A percentile compares a stretch with the other conserved stretches of the same genome.
Evolutionary conservation across 73 alveolate genomes (phyloP).

Genomic region (Paramecium tetraurelia): DNA sequence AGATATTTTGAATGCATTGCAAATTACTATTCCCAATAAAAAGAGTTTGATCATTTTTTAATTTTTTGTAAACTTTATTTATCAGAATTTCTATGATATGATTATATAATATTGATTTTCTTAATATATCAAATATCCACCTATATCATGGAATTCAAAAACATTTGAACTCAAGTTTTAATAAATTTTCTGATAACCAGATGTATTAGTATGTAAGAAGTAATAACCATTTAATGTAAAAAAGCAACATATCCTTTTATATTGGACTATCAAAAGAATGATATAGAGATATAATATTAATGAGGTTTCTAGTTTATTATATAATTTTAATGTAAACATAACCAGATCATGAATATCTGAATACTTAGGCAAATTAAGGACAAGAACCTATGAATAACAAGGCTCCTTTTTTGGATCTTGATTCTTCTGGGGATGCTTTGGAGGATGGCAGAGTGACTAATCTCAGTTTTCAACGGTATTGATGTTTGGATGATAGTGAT

Average conservation of each 20-base stretch:
- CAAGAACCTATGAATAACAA: neutral
- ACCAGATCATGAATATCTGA: neutral
- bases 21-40: neutral
- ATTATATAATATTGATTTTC: neutral
- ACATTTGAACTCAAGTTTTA: too few relatives aligned
- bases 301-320: too few relatives aligned
- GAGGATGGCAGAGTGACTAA: constrained; percentile 67
- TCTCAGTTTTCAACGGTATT: constrained; percentile 19
- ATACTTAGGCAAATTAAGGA: neutral
- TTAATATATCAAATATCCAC: neutral
- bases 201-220: too few relatives aligned
- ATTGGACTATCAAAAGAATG: too few relatives aligned
- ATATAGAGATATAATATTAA: too few relatives aligned
- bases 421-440: neutral
- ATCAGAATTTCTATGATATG: neutral
- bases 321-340: neutral
- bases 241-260: too few relatives aligned
- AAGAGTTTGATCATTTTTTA: neutral
- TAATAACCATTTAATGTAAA: too few relatives aligned
- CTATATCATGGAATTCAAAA: too few relatives aligned
- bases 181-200: too few relatives aligned
- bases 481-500: neutral
- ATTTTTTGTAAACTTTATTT: neutral
- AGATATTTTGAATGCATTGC: neutral
- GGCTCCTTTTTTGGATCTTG: neutral